Evolutionary conservation across 139 green algal genomes (phyloP).

Genomic region (Chlorella sp.): DNA sequence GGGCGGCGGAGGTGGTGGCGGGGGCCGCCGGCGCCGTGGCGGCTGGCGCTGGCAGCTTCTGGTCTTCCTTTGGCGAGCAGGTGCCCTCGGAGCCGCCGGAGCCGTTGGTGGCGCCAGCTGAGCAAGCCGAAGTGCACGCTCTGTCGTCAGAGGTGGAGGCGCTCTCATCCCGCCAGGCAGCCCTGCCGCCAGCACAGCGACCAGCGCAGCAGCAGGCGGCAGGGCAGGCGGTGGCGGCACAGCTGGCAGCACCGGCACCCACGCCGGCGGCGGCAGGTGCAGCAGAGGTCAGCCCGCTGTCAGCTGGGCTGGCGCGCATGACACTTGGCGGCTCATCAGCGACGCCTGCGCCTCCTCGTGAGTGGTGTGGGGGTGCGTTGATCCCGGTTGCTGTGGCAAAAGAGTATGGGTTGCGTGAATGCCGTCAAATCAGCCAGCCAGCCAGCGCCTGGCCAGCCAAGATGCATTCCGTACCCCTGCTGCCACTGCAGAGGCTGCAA

Average conservation of each 20-base stretch:
- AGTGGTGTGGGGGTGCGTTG: no score
- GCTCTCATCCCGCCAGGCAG: no score
- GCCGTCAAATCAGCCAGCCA: no score
- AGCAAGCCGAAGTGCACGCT: background rate
- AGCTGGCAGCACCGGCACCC: no score
- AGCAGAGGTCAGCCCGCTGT: slow-evolving; percentile 7
- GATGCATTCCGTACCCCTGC: no score
- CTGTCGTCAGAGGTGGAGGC: no score
- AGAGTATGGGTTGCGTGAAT: no score
- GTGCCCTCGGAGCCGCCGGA: background rate
- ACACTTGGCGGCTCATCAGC: background rate
- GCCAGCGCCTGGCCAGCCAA: no score
- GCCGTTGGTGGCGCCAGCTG: background rate
- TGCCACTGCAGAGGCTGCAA: no score
- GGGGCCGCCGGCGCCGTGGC: background rate
- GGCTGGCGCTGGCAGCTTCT: slow-evolving; percentile 19
- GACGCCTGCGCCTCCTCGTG: background rate
- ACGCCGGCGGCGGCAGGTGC: background rate
- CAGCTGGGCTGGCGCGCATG: slow-evolving; percentile 10
- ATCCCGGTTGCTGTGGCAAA: no score
- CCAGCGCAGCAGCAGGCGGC: background rate
- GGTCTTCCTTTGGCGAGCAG: slow-evolving; percentile 20
- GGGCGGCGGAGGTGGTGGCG: background rate
- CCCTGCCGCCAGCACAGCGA: no score
- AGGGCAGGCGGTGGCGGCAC: no score